A percentile compares a stretch with the other conserved stretches of the same genome.
Conservation (phyloP, 2,329 filamentous ascomycete species). For the Aspergillus fischeri region DNA sequence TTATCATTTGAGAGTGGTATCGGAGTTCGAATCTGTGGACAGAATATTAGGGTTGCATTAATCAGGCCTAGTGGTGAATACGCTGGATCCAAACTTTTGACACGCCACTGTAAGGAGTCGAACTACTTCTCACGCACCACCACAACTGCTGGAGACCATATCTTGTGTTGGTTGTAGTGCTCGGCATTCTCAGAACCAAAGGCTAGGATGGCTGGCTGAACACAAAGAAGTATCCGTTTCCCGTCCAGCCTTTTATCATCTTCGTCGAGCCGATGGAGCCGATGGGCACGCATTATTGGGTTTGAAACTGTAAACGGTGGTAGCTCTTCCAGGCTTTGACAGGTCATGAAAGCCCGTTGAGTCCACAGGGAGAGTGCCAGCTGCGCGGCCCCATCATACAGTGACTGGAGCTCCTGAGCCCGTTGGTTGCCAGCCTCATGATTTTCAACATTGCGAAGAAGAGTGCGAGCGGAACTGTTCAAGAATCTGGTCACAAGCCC, state of each 20-base stretch:
- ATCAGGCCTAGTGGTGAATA: no score
- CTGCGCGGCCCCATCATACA: constrained; percentile 10
- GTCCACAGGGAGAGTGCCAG: constrained; percentile 17
- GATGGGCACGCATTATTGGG: constrained; percentile 15
- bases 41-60: no score
- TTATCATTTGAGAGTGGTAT: no score
- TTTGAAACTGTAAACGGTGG: background rate
- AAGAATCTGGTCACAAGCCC: constrained; percentile 1
- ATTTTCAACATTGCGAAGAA: background rate
- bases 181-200: constrained; percentile 20
- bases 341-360: constrained; percentile 14
- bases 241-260: constrained; percentile 13
- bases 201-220: constrained; percentile 18
- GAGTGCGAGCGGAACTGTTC: background rate
- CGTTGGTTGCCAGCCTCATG: background rate
- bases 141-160: constrained; percentile 19
- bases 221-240: constrained; percentile 7
- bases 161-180: constrained; percentile 16
- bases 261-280: constrained; percentile 17
- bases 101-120: no score
- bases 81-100: no score
- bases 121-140: constrained; percentile 7
- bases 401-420: background rate
- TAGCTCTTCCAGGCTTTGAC: background rate
- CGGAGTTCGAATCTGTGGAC: no score